phyloP scores from a whole-genome alignment of 2,329 filamentous ascomycete species.

The Clonostachys sp. region DNA sequence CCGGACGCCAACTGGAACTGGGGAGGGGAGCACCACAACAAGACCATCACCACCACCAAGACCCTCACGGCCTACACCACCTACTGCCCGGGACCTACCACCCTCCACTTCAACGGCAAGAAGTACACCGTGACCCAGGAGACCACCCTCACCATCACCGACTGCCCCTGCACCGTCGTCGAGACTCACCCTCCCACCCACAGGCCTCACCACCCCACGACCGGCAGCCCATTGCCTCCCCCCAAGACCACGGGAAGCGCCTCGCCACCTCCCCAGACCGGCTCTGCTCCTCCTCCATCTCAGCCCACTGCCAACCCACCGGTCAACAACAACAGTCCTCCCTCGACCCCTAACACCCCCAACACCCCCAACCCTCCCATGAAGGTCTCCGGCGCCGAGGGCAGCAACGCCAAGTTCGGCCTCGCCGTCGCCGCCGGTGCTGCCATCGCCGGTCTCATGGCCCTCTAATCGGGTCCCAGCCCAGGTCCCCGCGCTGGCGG shows the following conservation, averaged over 20 bases:
- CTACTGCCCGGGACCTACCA: constrained; percentile 42
- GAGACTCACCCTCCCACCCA: constrained; percentile 18
- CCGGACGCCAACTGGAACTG: not conserved
- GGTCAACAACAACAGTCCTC: not conserved
- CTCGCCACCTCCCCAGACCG: not conserved
- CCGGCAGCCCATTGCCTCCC: not conserved
- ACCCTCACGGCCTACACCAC: constrained; percentile 29
- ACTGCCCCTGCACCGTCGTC: constrained; percentile 46
- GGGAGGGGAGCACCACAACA: not conserved
- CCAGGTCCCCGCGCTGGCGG: too few relatives aligned
- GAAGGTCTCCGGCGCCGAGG: constrained; percentile 2
- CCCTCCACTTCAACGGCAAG: constrained; percentile 42
- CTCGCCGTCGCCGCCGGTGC: constrained; percentile 3
- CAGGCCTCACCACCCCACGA: not conserved
- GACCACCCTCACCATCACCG: constrained; percentile 48
- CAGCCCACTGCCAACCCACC: not conserved
- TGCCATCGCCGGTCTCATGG: constrained; percentile 4
- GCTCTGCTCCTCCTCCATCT: not conserved
- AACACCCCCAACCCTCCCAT: not conserved
- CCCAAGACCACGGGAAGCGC: not conserved
- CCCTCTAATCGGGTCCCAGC: constrained; percentile 1
- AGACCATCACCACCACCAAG: constrained; percentile 17
- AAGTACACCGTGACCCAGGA: constrained; percentile 50
- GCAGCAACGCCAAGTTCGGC: not conserved
- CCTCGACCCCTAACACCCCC: not conserved